phyloP scores from a whole-genome alignment of 176 grass and related monocot genomes.

The Lolium multiflorum region DNA sequence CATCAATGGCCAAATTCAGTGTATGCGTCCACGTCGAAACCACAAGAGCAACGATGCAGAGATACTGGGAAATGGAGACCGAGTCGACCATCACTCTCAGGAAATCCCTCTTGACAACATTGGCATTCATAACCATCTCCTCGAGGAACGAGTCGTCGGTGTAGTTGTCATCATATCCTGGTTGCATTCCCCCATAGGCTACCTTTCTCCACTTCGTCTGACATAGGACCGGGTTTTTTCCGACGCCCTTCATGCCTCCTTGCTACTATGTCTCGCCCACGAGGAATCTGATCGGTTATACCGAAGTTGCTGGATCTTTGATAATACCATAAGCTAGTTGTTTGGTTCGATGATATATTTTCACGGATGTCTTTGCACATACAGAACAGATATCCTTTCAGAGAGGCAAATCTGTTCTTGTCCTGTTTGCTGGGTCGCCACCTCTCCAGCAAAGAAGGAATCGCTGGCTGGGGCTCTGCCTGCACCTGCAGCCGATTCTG shows the following conservation, averaged over 20 bases:
- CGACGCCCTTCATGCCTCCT: constrained; percentile 46
- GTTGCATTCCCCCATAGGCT: constrained; percentile 87
- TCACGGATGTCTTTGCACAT: background rate
- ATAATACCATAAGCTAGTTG: background rate
- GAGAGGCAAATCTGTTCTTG: background rate
- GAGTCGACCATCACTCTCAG: constrained; percentile 76
- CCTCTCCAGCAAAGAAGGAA: background rate
- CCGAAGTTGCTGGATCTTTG: background rate
- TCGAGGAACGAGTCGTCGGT: constrained; percentile 82
- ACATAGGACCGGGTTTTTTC: constrained; percentile 36
- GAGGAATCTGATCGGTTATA: background rate
- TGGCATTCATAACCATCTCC: constrained; percentile 99
- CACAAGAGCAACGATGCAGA: constrained; percentile 87
- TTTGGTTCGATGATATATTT: background rate
- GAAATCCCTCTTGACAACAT: constrained; percentile 89
- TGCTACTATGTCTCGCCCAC: constrained; percentile 15
- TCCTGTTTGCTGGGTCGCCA: background rate
- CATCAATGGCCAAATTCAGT: constrained; percentile 72
- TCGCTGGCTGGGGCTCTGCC: background rate
- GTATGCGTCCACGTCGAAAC: constrained; percentile 81
- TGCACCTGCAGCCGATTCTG: background rate
- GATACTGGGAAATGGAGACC: constrained; percentile 86
- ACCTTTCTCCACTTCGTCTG: constrained; percentile 83
- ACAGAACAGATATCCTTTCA: background rate
- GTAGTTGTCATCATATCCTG: constrained; percentile 79